Evolutionary conservation across 176 grass and related monocot genomes (phyloP).

Genomic region (Hordeum vulgare): DNA sequence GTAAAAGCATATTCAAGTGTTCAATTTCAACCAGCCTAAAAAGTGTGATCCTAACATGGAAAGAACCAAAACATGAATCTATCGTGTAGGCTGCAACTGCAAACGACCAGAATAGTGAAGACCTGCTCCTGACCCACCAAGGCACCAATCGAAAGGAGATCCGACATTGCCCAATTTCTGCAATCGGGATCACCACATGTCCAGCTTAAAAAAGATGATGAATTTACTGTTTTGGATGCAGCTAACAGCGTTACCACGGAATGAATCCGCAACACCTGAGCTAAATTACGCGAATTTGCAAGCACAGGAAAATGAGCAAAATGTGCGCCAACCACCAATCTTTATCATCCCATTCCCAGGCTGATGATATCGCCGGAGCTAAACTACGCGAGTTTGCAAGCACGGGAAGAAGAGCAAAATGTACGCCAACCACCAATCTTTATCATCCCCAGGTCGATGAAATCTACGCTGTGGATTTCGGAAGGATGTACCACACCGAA

Average conservation of each 20-base stretch:
- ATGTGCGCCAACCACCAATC: constrained; percentile 17
- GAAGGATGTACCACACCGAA: constrained; percentile 7
- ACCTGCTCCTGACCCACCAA: background rate
- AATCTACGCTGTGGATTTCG: background rate
- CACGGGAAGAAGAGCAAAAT: background rate
- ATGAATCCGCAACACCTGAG: background rate
- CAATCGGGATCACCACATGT: background rate
- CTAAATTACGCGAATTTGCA: background rate
- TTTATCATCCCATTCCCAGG: background rate
- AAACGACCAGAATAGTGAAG: constrained; percentile 11
- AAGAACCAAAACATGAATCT: constrained; percentile 18
- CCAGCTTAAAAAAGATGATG: background rate
- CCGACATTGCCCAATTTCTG: background rate
- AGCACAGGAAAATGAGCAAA: background rate
- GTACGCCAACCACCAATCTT: constrained; percentile 7
- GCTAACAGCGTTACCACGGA: background rate
- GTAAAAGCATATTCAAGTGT: background rate
- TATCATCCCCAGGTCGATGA: background rate
- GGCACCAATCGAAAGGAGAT: background rate
- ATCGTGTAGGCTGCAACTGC: background rate
- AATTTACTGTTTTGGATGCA: background rate
- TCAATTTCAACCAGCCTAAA: background rate
- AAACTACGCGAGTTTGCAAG: background rate
- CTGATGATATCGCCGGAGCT: background rate
- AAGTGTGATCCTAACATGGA: constrained; percentile 28